A percentile compares a stretch with the other conserved stretches of the same genome.
Conservation (phyloP, 768 basidiomycete species). For the Tremella yokohamensis region DNA sequence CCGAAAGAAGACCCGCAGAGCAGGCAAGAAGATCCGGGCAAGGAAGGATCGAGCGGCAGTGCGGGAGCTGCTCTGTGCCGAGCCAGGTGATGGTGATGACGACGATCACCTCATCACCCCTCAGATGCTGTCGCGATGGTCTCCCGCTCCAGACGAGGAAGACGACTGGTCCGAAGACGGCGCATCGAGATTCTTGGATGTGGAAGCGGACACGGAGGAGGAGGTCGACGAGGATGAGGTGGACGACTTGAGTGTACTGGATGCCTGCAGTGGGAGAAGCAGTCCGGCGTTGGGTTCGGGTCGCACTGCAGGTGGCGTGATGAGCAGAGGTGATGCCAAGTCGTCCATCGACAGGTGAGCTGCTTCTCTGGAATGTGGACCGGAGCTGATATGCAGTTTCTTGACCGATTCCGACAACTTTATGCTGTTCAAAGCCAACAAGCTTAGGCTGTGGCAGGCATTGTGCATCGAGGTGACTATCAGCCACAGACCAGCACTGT, state of each 20-base stretch:
- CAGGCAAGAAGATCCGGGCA: conserved; percentile 5
- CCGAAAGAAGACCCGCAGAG: neutral
- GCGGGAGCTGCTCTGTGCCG: neutral
- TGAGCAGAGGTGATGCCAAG: conserved; percentile 33
- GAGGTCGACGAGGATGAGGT: conserved; percentile 10
- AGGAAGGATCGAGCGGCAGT: conserved; percentile 14
- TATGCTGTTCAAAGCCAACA: conserved; percentile 31
- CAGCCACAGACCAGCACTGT: neutral
- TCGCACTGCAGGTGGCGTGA: conserved; percentile 12
- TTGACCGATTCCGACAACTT: conserved; percentile 21
- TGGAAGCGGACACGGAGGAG: conserved; percentile 6
- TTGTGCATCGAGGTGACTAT: conserved; percentile 38
- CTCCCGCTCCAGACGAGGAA: neutral
- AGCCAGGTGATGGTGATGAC: neutral
- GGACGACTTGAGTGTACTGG: conserved; percentile 6
- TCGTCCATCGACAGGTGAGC: conserved; percentile 40
- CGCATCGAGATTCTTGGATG: conserved; percentile 5
- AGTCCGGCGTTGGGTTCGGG: neutral
- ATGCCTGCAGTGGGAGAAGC: neutral
- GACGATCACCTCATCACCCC: conserved; percentile 3
- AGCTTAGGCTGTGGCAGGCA: conserved; percentile 43
- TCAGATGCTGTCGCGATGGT: conserved; percentile 1
- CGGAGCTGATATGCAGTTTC: conserved; percentile 23
- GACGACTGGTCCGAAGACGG: conserved; percentile 15
- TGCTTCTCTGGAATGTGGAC: neutral